Conservation (phyloP, 2,329 filamentous ascomycete species). For the Nemania abortiva region DNA sequence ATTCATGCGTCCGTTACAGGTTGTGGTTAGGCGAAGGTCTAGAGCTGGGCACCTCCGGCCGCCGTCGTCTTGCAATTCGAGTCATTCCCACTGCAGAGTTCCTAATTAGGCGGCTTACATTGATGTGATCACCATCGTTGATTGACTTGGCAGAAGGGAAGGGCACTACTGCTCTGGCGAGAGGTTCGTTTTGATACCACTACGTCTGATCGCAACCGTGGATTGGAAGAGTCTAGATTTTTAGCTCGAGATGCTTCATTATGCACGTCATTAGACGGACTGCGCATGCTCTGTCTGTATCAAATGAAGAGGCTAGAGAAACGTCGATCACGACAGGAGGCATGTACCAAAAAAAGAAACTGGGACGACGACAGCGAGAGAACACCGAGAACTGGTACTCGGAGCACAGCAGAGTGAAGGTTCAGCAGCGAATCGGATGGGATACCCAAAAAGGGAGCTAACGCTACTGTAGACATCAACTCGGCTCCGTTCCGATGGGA, state of each 20-base stretch:
- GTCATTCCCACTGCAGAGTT: background rate
- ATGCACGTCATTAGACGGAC: conserved; percentile 14
- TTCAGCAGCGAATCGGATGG: conserved; percentile 39
- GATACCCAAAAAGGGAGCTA: conserved; percentile 31
- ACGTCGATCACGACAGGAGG: conserved; percentile 35
- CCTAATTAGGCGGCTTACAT: background rate
- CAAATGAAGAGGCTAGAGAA: conserved; percentile 31
- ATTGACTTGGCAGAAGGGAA: background rate
- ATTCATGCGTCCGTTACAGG: conserved; percentile 1
- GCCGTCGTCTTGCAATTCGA: conserved; percentile 18
- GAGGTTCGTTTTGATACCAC: background rate
- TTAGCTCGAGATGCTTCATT: conserved; percentile 3
- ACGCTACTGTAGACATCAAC: conserved; percentile 23
- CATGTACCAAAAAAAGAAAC: conserved; percentile 34
- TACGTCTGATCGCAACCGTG: conserved; percentile 5
- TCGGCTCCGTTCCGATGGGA: conserved; percentile 48
- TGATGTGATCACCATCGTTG: background rate
- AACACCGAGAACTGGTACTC: background rate
- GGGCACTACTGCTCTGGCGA: background rate
- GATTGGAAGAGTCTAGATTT: conserved; percentile 11
- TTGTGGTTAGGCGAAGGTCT: conserved; percentile 14
- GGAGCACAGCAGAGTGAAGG: background rate
- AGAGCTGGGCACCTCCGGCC: conserved; percentile 22
- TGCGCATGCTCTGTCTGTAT: conserved; percentile 14
- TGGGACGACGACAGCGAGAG: background rate